Base-by-base conservation (phyloP, 1,284 basidiomycete genomes). In the Melampsora americana region DNA sequence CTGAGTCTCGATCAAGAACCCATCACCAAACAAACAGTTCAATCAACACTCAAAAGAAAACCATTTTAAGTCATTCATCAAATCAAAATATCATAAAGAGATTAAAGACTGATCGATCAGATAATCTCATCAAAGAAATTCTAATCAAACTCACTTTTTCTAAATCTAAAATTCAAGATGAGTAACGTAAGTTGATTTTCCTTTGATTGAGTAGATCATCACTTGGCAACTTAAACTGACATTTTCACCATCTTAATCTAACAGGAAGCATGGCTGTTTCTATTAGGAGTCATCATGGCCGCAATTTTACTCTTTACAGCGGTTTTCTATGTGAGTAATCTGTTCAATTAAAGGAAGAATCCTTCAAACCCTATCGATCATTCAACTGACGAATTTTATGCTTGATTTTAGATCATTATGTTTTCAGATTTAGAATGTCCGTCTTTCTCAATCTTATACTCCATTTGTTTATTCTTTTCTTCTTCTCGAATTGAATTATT, bases 301-400 rank as follows among this genome's bases (percentile, higher is more conserved):
- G 94, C 94, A 46, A 92, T 90, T 46, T 86, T 97, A 78, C 86
- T 97, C 78, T 97, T 97, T 85, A 95, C 93, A 80, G 94, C 94
- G 90, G 95, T 97, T 83, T 97, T 96, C 87, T 97, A 95, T 85
- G 93, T 96, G 81, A 83, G 94, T 90, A 46, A 3, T 42, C 23
- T 26, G 66, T 3, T 35, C 35, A 35, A n/a, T n/a, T n/a, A n/a
- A n/a, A n/a, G n/a, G 35, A 35, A 35, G 9, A 35, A 4, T 4
- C 35, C 9, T 4, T 35, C 35, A 9, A 35, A 4, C 35, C 48
- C 39, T 16, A 48, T 56, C 44, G 9, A 35, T 35, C 35, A 35
- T 35, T 9, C 35, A 9, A 35, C 35, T 35, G 35, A 35, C 35
- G 5, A 35, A 9, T 3, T 35, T 35, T 35, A 9, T 35, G 5